A percentile compares a stretch with the other conserved stretches of the same genome.
phyloP scores from a whole-genome alignment of 768 basidiomycete genomes.

The Russula abietina region DNA sequence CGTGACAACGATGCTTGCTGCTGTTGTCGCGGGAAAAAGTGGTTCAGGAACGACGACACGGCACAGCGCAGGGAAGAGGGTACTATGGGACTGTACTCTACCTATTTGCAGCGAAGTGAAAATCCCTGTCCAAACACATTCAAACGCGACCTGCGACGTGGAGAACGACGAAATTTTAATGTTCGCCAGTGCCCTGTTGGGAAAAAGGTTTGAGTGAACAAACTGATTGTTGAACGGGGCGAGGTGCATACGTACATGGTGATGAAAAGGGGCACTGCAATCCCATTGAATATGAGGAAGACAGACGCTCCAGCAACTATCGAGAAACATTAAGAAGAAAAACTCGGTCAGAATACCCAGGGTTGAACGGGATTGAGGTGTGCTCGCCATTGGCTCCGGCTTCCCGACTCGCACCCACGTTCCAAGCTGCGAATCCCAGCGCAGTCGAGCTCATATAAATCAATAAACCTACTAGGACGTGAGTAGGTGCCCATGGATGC shows the following conservation, averaged over 20 bases:
- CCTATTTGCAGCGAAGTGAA: conserved; percentile 48
- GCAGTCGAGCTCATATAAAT: conserved; percentile 33
- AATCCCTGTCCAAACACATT: conserved; percentile 51
- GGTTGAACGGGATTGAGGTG: background rate
- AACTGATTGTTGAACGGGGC: conserved; percentile 37
- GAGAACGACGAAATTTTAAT: conserved; percentile 35
- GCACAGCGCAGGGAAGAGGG: background rate
- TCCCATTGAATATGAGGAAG: conserved; percentile 6
- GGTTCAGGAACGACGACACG: background rate
- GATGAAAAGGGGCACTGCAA: conserved; percentile 32
- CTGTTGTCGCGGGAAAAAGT: conserved; percentile 30
- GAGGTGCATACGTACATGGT: conserved; percentile 36
- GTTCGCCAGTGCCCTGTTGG: conserved; percentile 29
- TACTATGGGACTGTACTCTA: background rate
- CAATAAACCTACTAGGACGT: conserved; percentile 33
- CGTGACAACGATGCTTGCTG: conserved; percentile 44
- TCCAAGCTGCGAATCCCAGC: conserved; percentile 20
- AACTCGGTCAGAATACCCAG: background rate
- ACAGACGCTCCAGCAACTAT: conserved; percentile 1
- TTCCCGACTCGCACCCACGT: conserved; percentile 7
- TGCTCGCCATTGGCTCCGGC: conserved; percentile 1
- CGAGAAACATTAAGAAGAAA: background rate
- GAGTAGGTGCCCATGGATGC: background rate
- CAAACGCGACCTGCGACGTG: conserved; percentile 42
- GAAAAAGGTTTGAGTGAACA: conserved; percentile 27